A percentile compares a stretch with the other conserved stretches of the same genome.
Evolutionary conservation across 192 early-diverging fungal genomes (phyloP).

Genomic region (Backusella australiensis): DNA sequence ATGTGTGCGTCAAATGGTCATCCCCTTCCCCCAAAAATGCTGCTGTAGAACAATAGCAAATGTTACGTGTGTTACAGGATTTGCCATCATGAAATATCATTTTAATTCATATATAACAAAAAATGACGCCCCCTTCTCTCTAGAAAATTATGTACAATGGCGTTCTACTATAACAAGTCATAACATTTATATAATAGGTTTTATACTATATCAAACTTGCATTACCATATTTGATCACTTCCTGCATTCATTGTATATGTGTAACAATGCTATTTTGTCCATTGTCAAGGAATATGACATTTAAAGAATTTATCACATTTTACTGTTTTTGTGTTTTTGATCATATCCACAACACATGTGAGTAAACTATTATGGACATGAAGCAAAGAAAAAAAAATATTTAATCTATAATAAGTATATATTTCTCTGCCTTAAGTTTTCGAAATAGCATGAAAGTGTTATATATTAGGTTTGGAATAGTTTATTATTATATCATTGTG

Average conservation of each 20-base stretch:
- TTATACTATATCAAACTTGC: not conserved
- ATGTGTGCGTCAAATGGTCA: not conserved
- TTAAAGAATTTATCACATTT: constrained; percentile 1
- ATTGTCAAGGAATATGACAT: constrained; percentile 5
- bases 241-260: not conserved
- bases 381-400: not conserved
- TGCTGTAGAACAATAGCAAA: not conserved
- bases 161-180: not conserved
- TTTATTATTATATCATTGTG: not conserved
- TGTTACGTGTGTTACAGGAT: not conserved
- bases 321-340: not conserved
- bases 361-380: not conserved
- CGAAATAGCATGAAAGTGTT: not conserved
- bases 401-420: not conserved
- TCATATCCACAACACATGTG: not conserved
- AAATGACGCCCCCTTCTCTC: not conserved
- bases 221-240: not conserved
- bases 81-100: not conserved
- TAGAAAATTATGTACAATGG: not conserved
- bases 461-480: not conserved
- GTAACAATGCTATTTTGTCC: not conserved
- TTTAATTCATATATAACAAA: not conserved
- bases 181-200: not conserved
- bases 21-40: not conserved
- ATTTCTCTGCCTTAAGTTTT: not conserved